These are phyloP conservation scores for Aspergillus sp. DNA, from an alignment of 2,329 filamentous ascomycete species.

Conservation along the genomic window DNA sequence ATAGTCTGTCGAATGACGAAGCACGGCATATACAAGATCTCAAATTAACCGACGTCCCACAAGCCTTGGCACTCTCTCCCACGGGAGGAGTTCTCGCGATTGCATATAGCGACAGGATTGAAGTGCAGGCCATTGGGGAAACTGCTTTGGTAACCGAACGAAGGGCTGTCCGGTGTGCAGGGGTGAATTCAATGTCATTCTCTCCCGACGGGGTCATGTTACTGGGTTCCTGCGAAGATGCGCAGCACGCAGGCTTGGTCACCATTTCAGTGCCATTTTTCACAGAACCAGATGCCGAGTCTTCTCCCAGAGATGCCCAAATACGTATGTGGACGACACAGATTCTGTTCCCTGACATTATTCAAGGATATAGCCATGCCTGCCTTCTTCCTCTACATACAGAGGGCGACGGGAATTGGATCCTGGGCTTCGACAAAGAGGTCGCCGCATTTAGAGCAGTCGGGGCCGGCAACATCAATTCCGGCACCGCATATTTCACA, in stretches of 20 bases:
- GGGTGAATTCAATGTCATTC: conserved; percentile 71
- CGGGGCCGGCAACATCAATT: conserved; percentile 69
- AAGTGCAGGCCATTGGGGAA: conserved; percentile 72
- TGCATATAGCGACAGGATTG: conserved; percentile 84
- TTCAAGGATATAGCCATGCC: conserved; percentile 73
- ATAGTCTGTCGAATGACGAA: conserved; percentile 63
- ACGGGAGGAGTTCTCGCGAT: conserved; percentile 79
- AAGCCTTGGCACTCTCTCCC: conserved; percentile 75
- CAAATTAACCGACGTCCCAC: conserved; percentile 72
- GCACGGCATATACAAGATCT: conserved; percentile 72
- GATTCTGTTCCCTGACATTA: conserved; percentile 79
- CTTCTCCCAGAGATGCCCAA: conserved; percentile 56
- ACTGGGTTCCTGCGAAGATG: conserved; percentile 68
- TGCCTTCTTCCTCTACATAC: conserved; percentile 57
- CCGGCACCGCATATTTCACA: conserved; percentile 76
- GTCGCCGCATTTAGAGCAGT: conserved; percentile 77
- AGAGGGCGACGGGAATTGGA: conserved; percentile 66
- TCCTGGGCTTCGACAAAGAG: conserved; percentile 73
- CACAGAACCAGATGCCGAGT: conserved; percentile 55
- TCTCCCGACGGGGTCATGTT: conserved; percentile 76
- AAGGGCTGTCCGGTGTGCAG: conserved; percentile 74
- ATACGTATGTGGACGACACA: conserved; percentile 81
- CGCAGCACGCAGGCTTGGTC: conserved; percentile 66
- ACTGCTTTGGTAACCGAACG: conserved; percentile 64
- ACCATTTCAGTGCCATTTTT: conserved; percentile 78